Base-by-base conservation (phyloP, 1,139 yeast genomes). In the Hemisphaericaspora xylanilytica region DNA sequence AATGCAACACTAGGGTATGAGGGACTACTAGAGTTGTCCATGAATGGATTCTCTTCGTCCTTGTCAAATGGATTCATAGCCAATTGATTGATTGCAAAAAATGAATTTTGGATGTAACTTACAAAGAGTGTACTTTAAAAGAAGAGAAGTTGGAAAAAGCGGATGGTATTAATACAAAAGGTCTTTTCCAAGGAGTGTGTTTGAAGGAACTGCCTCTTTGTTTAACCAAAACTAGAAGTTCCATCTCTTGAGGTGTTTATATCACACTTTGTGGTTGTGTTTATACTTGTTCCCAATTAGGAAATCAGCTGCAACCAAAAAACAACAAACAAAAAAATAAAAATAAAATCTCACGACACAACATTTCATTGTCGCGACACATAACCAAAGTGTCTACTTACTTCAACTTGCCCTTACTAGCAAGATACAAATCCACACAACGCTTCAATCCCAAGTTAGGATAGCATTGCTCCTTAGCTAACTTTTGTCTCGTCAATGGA, bases 1-100 rank as follows among this genome's bases (percentile, higher is more conserved):
- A 69, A 69, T 3, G 74, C 75, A 14, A 70, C 69, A 40, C 55
- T 52, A 11, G 76, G 76, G 15, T 63, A 51, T 36, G 59, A 50
- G 14, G 70, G 71, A 10, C 8, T 11, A 13, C 46, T 33, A 8
- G 47, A 48, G 11, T 22, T 22, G 39, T 65, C 71, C 42, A 49
- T 46, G 44, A 64, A 68, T 2, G 73, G 71, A 39, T 54, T 59
- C 3, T 59, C 60, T 16, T 61, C 60, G 30, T 61, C 69, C 22
- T 57, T 62, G 22, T 61, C 67, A 47, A 66, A 67, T 5, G 73
- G 70, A 44, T 56, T 61, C 46, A 41, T 46, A 17, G n/a, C n/a
- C n/a, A n/a, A n/a, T n/a, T n/a, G n/a, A n/a, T n/a, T n/a, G n/a
- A n/a, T n/a, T n/a, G n/a, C n/a, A n/a, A n/a, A n/a, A n/a, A n/a